phyloP scores from a whole-genome alignment of 164 flowering plant genomes.

The Vitis labrusca region DNA sequence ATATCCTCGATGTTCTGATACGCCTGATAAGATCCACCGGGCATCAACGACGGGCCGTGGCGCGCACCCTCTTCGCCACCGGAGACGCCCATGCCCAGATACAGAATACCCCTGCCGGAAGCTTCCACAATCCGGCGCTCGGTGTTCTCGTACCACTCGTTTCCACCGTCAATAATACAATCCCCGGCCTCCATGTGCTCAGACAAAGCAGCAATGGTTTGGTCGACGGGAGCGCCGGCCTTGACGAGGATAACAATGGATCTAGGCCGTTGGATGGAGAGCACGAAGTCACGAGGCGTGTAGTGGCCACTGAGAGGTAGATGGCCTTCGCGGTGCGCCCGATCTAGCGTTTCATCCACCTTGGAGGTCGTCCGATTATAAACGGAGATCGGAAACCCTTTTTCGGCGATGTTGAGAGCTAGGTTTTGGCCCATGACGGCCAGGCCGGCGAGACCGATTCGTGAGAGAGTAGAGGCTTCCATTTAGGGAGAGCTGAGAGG shows the following conservation, averaged over 20 bases:
- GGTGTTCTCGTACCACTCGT: slow-evolving; percentile 56
- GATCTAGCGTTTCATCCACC: slow-evolving; percentile 44
- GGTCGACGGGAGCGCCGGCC: slow-evolving; percentile 53
- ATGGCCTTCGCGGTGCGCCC: slow-evolving; percentile 38
- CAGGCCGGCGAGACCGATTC: slow-evolving; percentile 49
- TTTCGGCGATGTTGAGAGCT: slow-evolving; percentile 57
- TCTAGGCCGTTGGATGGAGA: slow-evolving; percentile 45
- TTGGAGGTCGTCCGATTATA: slow-evolving; percentile 58
- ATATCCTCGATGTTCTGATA: slow-evolving; percentile 33
- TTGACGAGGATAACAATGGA: slow-evolving; percentile 55
- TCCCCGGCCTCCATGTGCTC: slow-evolving; percentile 43
- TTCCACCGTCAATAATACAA: slow-evolving; percentile 51
- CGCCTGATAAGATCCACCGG: slow-evolving; percentile 45
- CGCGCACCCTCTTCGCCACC: slow-evolving; percentile 65
- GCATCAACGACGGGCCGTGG: slow-evolving; percentile 49
- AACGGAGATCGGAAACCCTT: slow-evolving; percentile 60
- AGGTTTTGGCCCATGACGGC: slow-evolving; percentile 65
- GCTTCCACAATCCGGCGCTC: slow-evolving; percentile 40
- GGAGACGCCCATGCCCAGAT: slow-evolving; percentile 56
- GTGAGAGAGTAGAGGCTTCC: slow-evolving; percentile 43
- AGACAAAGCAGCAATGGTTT: slow-evolving; percentile 42
- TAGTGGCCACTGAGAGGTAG: slow-evolving; percentile 44
- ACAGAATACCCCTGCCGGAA: slow-evolving; percentile 27
- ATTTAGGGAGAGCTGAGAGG: slow-evolving; percentile 6
- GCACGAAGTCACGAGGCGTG: slow-evolving; percentile 48